phyloP scores from a whole-genome alignment of 169 alveolate species.

The Besnoitia besnoiti region DNA sequence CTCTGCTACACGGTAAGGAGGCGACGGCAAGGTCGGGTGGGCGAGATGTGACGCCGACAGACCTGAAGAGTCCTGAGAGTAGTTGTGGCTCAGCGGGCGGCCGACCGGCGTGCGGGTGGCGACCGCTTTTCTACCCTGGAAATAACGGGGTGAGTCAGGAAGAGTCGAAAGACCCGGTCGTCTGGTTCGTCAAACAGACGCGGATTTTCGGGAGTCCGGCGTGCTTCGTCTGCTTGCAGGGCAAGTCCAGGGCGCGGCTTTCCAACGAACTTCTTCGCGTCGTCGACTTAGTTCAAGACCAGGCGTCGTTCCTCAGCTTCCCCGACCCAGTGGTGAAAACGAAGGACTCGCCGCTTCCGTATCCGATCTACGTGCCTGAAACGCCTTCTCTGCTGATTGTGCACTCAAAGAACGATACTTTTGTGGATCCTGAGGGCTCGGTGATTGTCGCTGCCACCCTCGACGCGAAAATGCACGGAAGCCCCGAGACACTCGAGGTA shows the following conservation, averaged over 20 bases:
- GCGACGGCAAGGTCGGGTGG: neutral
- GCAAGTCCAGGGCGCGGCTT: conserved; percentile 29
- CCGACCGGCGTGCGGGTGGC: too few relatives aligned
- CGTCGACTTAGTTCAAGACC: neutral
- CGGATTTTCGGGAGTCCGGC: too few relatives aligned
- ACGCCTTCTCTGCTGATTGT: conserved; percentile 24
- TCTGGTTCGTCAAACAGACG: too few relatives aligned
- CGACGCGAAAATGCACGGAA: conserved; percentile 5
- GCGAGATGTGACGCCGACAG: neutral
- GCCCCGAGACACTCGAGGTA: conserved; percentile 2
- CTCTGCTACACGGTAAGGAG: conserved; percentile 34
- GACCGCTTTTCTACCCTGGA: too few relatives aligned
- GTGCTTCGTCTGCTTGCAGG: neutral
- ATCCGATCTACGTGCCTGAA: conserved; percentile 3
- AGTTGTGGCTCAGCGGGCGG: too few relatives aligned
- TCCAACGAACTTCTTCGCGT: conserved; percentile 21
- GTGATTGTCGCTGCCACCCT: neutral
- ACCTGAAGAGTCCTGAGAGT: neutral
- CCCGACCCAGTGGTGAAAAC: conserved; percentile 24
- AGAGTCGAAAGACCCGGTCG: too few relatives aligned
- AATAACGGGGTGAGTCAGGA: too few relatives aligned
- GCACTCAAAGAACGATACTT: conserved; percentile 31
- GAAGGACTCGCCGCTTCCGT: neutral
- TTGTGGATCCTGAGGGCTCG: conserved; percentile 34
- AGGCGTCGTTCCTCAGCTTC: neutral